Conservation (phyloP, 495 filamentous ascomycete species). For the Sporormia fimetaria region DNA sequence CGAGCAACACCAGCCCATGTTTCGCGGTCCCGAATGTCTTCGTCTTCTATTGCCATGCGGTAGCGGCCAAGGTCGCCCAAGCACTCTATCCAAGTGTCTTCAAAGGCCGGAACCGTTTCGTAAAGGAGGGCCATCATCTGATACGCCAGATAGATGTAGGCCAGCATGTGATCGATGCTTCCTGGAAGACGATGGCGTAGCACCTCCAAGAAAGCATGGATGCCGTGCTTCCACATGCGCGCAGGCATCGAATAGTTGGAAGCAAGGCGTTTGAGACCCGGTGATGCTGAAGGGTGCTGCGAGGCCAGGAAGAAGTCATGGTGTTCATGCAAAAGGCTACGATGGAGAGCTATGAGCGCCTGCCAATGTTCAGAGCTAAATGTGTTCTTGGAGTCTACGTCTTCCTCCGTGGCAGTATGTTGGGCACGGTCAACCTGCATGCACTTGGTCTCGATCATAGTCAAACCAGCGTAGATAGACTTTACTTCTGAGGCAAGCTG, state of each 20-base stretch:
- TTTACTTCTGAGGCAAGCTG: conserved; percentile 36
- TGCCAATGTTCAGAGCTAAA: conserved; percentile 60
- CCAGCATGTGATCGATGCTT: conserved; percentile 66
- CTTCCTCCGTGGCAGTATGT: conserved; percentile 22
- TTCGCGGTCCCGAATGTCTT: conserved; percentile 59
- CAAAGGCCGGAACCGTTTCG: conserved; percentile 63
- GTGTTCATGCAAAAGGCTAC: conserved; percentile 37
- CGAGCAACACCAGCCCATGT: conserved; percentile 65
- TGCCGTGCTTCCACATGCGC: conserved; percentile 76
- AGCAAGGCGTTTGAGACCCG: conserved; percentile 46
- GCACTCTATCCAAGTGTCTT: conserved; percentile 86
- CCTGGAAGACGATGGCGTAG: conserved; percentile 56
- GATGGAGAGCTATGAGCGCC: conserved; percentile 58
- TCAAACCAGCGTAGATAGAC: conserved; percentile 62
- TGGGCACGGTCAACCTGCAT: conserved; percentile 53
- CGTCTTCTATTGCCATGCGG: conserved; percentile 69
- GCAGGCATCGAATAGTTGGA: conserved; percentile 70
- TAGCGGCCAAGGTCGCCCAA: conserved; percentile 67
- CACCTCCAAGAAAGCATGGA: conserved; percentile 66
- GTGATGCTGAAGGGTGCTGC: conserved; percentile 59
- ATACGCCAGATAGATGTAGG: conserved; percentile 72
- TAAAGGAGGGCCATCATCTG: conserved; percentile 68
- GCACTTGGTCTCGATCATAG: conserved; percentile 72
- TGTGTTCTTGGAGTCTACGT: conserved; percentile 26
- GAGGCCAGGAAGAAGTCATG: conserved; percentile 55